Conservation (phyloP, 2,329 filamentous ascomycete species). For the Neofusicoccum parvum region DNA sequence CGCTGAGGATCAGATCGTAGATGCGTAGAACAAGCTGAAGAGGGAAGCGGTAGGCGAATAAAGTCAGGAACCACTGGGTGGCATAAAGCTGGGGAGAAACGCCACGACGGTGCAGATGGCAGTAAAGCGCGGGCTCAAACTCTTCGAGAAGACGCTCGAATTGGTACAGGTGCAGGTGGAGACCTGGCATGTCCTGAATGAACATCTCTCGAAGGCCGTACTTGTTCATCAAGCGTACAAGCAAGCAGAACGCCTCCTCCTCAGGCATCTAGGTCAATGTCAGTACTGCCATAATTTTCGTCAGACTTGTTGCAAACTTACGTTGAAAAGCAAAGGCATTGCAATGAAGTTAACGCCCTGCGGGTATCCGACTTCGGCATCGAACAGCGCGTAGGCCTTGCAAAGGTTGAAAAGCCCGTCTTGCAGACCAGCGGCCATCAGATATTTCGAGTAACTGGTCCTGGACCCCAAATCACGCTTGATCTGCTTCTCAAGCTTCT, state of each 20-base stretch:
- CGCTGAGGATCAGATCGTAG: slow-evolving; percentile 91
- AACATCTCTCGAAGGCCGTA: slow-evolving; percentile 93
- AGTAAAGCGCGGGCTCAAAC: slow-evolving; percentile 89
- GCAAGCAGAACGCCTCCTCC: slow-evolving; percentile 91
- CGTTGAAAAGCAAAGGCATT: slow-evolving; percentile 95
- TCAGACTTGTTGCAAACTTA: slow-evolving; percentile 45
- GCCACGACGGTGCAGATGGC: slow-evolving; percentile 83
- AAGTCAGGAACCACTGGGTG: slow-evolving; percentile 97
- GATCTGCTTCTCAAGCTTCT: slow-evolving; percentile 89
- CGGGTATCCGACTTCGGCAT: slow-evolving; percentile 92
- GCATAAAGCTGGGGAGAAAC: slow-evolving; percentile 93
- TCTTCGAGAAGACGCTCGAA: slow-evolving; percentile 95
- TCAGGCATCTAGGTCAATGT: slow-evolving; percentile 77
- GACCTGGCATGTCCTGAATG: slow-evolving; percentile 90
- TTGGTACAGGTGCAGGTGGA: slow-evolving; percentile 91
- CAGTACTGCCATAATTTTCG: slow-evolving; percentile 27
- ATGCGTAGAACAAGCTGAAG: slow-evolving; percentile 94
- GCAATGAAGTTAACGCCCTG: slow-evolving; percentile 94
- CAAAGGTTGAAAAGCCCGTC: slow-evolving; percentile 94
- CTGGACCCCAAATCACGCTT: slow-evolving; percentile 86
- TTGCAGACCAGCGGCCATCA: slow-evolving; percentile 85
- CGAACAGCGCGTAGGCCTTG: slow-evolving; percentile 95
- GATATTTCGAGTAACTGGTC: slow-evolving; percentile 96
- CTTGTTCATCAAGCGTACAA: slow-evolving; percentile 95
- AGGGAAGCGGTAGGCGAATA: slow-evolving; percentile 98